These are phyloP conservation scores for Hyaloscypha finlandica DNA, from an alignment of 495 filamentous ascomycete species.

Conservation along the genomic window DNA sequence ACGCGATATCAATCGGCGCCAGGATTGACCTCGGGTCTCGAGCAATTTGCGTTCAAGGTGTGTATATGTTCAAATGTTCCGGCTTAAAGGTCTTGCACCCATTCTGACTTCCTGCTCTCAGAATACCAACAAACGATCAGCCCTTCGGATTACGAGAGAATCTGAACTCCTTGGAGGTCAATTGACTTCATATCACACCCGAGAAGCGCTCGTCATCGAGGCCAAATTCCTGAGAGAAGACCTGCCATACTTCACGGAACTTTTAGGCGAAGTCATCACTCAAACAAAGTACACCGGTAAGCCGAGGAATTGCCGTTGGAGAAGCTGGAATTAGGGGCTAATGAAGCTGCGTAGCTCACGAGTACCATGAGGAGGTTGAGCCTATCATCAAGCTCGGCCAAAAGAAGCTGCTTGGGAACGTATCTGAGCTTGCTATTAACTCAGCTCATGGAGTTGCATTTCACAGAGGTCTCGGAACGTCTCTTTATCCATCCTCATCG, in stretches of 20 bases:
- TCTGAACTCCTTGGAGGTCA: constrained; percentile 89
- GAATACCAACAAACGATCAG: constrained; percentile 84
- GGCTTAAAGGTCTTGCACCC: neutral
- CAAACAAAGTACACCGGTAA: constrained; percentile 83
- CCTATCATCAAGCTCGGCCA: constrained; percentile 71
- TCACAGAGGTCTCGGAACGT: constrained; percentile 85
- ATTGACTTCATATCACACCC: constrained; percentile 80
- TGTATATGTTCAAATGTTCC: neutral
- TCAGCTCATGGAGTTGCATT: constrained; percentile 88
- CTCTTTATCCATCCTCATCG: constrained; percentile 67
- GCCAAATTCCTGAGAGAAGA: constrained; percentile 94
- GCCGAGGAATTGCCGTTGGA: constrained; percentile 26
- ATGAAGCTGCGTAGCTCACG: constrained; percentile 60
- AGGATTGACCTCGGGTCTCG: constrained; percentile 84
- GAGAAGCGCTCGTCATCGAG: constrained; percentile 87
- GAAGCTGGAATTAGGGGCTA: constrained; percentile 7
- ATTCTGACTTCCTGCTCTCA: constrained; percentile 38
- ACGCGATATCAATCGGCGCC: constrained; percentile 87
- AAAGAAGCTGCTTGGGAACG: constrained; percentile 62
- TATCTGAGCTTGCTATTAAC: constrained; percentile 75
- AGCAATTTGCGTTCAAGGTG: constrained; percentile 96
- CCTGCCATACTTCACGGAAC: constrained; percentile 95
- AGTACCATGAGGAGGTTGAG: constrained; percentile 83
- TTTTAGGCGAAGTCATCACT: constrained; percentile 87
- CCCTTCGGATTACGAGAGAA: constrained; percentile 90